A percentile compares a stretch with the other conserved stretches of the same genome.
Conservation (phyloP, 139 green algal genomes). For the Coccomyxa sp. region DNA sequence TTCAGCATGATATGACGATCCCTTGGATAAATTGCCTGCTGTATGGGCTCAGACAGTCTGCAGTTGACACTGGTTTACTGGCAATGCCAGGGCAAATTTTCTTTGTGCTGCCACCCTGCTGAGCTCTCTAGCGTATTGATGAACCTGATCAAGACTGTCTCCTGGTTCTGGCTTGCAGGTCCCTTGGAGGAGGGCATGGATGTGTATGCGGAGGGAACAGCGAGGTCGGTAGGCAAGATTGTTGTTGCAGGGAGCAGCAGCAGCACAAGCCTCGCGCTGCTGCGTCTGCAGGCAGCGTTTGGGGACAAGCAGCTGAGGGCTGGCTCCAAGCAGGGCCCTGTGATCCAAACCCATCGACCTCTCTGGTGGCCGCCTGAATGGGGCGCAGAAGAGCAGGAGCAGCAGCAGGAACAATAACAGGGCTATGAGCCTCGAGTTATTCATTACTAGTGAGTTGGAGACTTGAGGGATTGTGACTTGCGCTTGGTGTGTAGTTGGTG, state of each 20-base stretch:
- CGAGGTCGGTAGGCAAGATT: constrained; percentile 6
- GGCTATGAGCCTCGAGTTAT: too few relatives aligned
- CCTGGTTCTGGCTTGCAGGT: not conserved
- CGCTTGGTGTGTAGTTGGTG: too few relatives aligned
- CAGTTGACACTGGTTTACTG: not conserved
- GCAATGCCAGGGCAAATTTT: too few relatives aligned
- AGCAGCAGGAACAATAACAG: too few relatives aligned
- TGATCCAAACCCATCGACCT: constrained; percentile 9
- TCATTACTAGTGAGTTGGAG: too few relatives aligned
- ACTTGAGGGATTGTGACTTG: too few relatives aligned
- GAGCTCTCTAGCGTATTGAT: too few relatives aligned
- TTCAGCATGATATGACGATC: not conserved
- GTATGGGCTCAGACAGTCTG: not conserved
- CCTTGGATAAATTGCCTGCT: not conserved
- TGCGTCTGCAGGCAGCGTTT: constrained; percentile 7
- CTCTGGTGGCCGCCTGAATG: constrained; percentile 41
- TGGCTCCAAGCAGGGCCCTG: not conserved
- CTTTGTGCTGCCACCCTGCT: too few relatives aligned
- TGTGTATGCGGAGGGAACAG: not conserved
- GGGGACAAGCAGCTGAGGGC: not conserved
- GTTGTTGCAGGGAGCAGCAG: not conserved
- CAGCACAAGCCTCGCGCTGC: not conserved
- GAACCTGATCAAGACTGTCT: too few relatives aligned
- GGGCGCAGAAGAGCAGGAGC: constrained; percentile 21
- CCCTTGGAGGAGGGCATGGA: not conserved